Evolutionary conservation across 1,284 basidiomycete genomes (phyloP).

Genomic region (Somion occarium): DNA sequence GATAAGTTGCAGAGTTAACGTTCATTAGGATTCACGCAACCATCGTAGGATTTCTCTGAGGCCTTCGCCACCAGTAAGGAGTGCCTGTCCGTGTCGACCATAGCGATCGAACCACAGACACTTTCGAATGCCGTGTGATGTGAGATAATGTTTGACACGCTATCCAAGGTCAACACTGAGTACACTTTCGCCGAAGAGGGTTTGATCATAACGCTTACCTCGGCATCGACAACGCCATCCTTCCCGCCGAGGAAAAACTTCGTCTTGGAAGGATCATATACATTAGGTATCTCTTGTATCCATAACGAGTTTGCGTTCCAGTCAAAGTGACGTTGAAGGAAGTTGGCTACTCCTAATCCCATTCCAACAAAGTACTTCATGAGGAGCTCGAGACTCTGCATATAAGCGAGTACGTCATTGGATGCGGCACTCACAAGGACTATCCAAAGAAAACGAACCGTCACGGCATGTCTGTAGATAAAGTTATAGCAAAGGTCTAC

Average conservation of each 20-base stretch:
- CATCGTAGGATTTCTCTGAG: constrained; percentile 63
- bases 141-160: constrained; percentile 72
- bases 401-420: too few relatives aligned
- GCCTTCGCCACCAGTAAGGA: constrained; percentile 50
- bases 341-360: constrained; percentile 83
- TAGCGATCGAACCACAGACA: constrained; percentile 68
- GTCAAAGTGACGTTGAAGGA: constrained; percentile 79
- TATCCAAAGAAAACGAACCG: constrained; percentile 35
- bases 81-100: constrained; percentile 70
- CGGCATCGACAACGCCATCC: constrained; percentile 75
- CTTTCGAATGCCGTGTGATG: constrained; percentile 68
- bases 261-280: constrained; percentile 52
- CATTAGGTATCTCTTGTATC: constrained; percentile 84
- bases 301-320: constrained; percentile 89
- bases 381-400: constrained; percentile 72
- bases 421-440: constrained; percentile 9
- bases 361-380: constrained; percentile 84
- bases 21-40: constrained; percentile 33
- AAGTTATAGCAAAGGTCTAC: constrained; percentile 87
- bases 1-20: too few relatives aligned
- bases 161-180: constrained; percentile 22
- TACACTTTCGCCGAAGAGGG: not conserved
- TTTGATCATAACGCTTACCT: constrained; percentile 39
- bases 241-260: constrained; percentile 76
- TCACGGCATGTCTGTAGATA: constrained; percentile 63